Conservation (phyloP, 148 eudicot genomes). For the Heliosperma pusillum region DNA sequence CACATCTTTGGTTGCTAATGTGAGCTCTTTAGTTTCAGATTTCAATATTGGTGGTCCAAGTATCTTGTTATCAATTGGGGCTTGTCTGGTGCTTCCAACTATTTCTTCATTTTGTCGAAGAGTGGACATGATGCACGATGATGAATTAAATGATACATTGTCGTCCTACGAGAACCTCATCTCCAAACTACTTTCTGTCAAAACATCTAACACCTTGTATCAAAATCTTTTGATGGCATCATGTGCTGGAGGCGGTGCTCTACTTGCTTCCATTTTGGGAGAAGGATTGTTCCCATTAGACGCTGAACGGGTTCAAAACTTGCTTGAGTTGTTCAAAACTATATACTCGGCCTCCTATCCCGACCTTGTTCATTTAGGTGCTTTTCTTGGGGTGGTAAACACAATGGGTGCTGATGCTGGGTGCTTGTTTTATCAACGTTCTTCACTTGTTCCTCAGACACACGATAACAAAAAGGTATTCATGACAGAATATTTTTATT, state of each 20-base stretch:
- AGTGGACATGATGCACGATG: slow-evolving; percentile 65
- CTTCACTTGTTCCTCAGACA: slow-evolving; percentile 27
- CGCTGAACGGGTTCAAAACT: slow-evolving; percentile 42
- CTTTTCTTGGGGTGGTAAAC: slow-evolving; percentile 83
- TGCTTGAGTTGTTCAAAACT: slow-evolving; percentile 50
- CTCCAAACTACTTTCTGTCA: slow-evolving; percentile 43
- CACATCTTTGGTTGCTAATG: slow-evolving; percentile 55
- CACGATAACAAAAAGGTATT: slow-evolving; percentile 45
- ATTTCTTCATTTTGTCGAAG: slow-evolving; percentile 65
- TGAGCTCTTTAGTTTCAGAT: slow-evolving; percentile 26
- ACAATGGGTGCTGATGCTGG: slow-evolving; percentile 90
- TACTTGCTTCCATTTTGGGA: slow-evolving; percentile 60
- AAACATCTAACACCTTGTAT: slow-evolving; percentile 42
- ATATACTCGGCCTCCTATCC: slow-evolving; percentile 59
- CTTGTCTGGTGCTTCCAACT: slow-evolving; percentile 76
- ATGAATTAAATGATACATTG: slow-evolving; percentile 49
- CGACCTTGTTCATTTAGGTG: slow-evolving; percentile 77
- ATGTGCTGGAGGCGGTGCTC: slow-evolving; percentile 74
- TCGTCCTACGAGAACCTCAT: slow-evolving; percentile 56
- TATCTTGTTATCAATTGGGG: slow-evolving; percentile 47
- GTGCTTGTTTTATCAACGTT: slow-evolving; percentile 28
- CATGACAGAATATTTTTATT: neutral
- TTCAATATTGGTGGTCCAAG: slow-evolving; percentile 20
- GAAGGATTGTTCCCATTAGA: slow-evolving; percentile 60
- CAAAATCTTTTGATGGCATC: slow-evolving; percentile 78